A percentile compares a stretch with the other conserved stretches of the same genome.
These are phyloP conservation scores for Populus nigra DNA, from an alignment of 345 rosid species.

Conservation along the genomic window DNA sequence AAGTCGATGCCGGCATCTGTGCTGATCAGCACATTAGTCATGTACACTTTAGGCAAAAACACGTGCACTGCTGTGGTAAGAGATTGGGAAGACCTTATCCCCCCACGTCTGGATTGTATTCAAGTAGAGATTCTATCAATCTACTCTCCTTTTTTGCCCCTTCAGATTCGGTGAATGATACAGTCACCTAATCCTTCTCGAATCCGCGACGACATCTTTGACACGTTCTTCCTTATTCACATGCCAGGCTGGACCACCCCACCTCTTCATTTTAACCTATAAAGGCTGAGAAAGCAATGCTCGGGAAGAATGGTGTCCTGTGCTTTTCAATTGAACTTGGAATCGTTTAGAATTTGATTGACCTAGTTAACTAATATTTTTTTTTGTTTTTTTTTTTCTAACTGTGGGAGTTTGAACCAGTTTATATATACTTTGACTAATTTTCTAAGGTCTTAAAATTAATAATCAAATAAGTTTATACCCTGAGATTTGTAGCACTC, in stretches of 20 bases:
- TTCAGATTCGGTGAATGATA: background rate
- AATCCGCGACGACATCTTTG: constrained; percentile 17
- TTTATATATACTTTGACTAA: fast-evolving
- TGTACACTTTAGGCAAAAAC: background rate
- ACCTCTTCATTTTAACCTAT: background rate
- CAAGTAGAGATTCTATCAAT: background rate
- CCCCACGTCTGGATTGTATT: background rate
- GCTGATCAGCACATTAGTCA: background rate
- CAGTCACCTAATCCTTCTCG: background rate
- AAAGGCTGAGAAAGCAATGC: background rate
- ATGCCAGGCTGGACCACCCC: background rate
- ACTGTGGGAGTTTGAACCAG: fast-evolving
- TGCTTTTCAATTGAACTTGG: background rate
- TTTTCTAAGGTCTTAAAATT: fast-evolving
- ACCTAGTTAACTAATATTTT: too few relatives aligned
- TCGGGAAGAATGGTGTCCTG: background rate
- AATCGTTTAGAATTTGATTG: too few relatives aligned
- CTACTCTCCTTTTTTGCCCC: background rate
- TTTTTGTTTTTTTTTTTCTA: too few relatives aligned
- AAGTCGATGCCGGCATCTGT: background rate
- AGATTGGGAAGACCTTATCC: background rate
- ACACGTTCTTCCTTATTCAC: background rate
- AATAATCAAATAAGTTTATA: too few relatives aligned
- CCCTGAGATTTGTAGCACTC: fast-evolving
- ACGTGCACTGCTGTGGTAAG: background rate